Evolutionary conservation across 2,329 filamentous ascomycete species (phyloP), one percentile per base, ranked within the genome.

Genomic region (Apiospora aurea): DNA sequence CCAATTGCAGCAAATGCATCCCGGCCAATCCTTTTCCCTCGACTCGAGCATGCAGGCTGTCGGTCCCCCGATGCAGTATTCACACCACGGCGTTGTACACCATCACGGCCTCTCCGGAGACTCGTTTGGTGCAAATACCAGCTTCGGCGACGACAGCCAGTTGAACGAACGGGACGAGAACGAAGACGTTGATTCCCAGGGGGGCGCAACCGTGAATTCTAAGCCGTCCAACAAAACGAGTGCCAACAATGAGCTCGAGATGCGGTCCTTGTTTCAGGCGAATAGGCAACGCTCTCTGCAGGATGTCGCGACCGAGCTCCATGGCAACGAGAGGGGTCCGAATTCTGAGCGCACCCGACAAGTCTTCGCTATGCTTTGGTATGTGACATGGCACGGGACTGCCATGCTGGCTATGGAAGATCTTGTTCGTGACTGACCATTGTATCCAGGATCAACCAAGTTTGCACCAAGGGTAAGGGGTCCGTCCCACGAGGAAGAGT

Each of bases 401-500:
- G 18, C 70, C 57, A 38, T 44, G 29, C 34, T 61, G 7, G 24
- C 43, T 10, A 41, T 53, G 68, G 14, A 68, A n/a, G 24, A 69
- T 69, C 41, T 41, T 64, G 44, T n/a, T 26, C 21, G 41, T 46
- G 16, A 49, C 64, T 71, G 67, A 81, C 81, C 75, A 83, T 71
- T 70, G 69, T 67, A 21, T 75, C 7, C 76, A 95, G 93, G 93
- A 90, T 96, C 76, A 91, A 91, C 77, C 87, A 88, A 69, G 91
- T 92, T 0, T 96, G 93, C 81, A 87, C 89, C 66, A 90, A 90
- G 74, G 93, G 93, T 61, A 94, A 94, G 80, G 92, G 92, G 0
- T 98, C 96, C 7, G 96, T 98, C 0, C 95, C 96, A 8, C 89
- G 96, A 77, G 96, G 96, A 75, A 89, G 96, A 72, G 96, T 99